Percentiles rank a stretch among this genome's conserved stretches.
phyloP scores from a whole-genome alignment of 1,139 yeast species.

The Arxiozyma slooffiae region DNA sequence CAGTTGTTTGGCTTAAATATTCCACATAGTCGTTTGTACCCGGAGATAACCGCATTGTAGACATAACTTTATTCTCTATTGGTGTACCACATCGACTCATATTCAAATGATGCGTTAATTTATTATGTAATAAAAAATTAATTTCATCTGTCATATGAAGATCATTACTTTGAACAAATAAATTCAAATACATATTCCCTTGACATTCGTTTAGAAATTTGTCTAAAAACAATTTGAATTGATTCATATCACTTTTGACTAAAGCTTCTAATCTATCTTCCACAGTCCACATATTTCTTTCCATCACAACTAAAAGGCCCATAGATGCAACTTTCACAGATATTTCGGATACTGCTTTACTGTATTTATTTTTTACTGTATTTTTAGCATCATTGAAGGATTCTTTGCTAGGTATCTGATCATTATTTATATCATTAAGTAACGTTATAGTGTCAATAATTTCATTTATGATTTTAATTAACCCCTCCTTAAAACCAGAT shows the following conservation, averaged over 20 bases:
- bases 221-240: constrained; percentile 25
- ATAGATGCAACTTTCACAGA: constrained; percentile 40
- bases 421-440: constrained; percentile 11
- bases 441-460: constrained; percentile 13
- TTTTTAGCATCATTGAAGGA: constrained; percentile 39
- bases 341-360: constrained; percentile 32
- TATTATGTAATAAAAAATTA: constrained; percentile 15
- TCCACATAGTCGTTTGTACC: constrained; percentile 33
- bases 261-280: constrained; percentile 46
- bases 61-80: neutral
- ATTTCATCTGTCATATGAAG: constrained; percentile 25
- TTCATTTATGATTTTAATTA: constrained; percentile 18
- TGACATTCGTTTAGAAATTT: constrained; percentile 19
- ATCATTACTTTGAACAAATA: constrained; percentile 43
- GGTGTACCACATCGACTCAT: constrained; percentile 4
- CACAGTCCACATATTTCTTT: constrained; percentile 42
- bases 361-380: constrained; percentile 37
- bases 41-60: constrained; percentile 32
- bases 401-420: constrained; percentile 24
- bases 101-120: constrained; percentile 16
- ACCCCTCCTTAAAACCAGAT: constrained; percentile 40
- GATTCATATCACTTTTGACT: constrained; percentile 46
- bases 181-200: constrained; percentile 21
- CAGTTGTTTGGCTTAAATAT: constrained; percentile 32
- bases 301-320: constrained; percentile 42